Evolutionary conservation across 306 rosid genomes (phyloP).

Genomic region (Prunus mongolica): DNA sequence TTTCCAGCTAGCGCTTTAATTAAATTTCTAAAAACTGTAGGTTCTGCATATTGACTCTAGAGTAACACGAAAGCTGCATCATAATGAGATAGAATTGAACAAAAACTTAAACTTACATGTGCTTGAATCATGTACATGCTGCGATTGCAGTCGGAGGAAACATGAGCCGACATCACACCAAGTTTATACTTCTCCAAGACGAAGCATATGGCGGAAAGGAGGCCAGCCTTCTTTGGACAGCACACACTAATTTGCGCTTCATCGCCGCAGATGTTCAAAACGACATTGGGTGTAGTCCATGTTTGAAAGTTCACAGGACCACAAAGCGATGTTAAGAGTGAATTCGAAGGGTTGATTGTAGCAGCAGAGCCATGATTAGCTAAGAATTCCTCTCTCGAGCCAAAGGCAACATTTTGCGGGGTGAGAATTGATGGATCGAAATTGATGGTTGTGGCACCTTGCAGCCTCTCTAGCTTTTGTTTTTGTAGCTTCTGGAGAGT

Average conservation of each 20-base stretch:
- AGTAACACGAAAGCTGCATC: not conserved
- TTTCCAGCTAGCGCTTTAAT: not conserved
- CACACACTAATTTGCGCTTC: constrained; percentile 67
- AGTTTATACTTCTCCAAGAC: constrained; percentile 54
- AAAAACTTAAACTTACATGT: constrained; percentile 41
- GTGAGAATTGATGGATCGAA: constrained; percentile 3
- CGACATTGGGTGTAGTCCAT: constrained; percentile 48
- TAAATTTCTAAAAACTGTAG: not conserved
- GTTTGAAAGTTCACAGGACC: constrained; percentile 36
- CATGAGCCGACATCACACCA: constrained; percentile 42
- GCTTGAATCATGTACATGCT: constrained; percentile 47
- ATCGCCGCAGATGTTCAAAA: constrained; percentile 44
- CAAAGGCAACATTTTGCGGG: constrained; percentile 17
- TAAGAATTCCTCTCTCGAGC: constrained; percentile 34
- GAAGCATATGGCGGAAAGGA: constrained; percentile 42
- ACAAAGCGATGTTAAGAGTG: not conserved
- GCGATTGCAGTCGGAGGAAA: constrained; percentile 27
- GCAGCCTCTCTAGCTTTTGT: constrained; percentile 45
- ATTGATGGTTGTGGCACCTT: not conserved
- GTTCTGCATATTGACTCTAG: not conserved
- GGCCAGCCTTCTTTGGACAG: constrained; percentile 35
- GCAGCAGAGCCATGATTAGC: constrained; percentile 33
- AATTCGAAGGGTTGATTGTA: not conserved
- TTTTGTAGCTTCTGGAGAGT: constrained; percentile 43
- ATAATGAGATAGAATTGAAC: not conserved